Evolutionary conservation across 768 basidiomycete genomes (phyloP).

Genomic region (Tulasnella sp.): DNA sequence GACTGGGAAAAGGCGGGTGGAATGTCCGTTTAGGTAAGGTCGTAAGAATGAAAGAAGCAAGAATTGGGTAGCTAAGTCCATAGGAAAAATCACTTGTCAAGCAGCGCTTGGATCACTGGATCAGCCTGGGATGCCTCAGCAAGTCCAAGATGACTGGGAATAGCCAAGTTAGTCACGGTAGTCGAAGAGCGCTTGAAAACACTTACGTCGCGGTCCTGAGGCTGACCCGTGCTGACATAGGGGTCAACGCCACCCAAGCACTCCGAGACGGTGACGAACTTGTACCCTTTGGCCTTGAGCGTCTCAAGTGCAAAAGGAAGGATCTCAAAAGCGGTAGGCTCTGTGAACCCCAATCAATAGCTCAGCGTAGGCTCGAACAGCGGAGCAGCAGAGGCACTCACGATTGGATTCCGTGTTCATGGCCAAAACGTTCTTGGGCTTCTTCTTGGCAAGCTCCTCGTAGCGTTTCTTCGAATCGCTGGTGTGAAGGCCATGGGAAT

Average conservation of each 20-base stretch:
- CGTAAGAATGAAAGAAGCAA: too few species aligned
- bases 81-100: too few species aligned
- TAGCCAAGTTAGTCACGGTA: not conserved
- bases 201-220: not conserved
- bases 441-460: not conserved
- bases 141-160: not conserved
- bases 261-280: not conserved
- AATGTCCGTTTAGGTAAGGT: too few species aligned
- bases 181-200: not conserved
- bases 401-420: constrained; percentile 2
- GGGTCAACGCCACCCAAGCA: not conserved
- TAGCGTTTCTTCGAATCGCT: not conserved
- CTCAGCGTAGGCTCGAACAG: too few species aligned
- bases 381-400: too few species aligned
- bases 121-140: too few species aligned
- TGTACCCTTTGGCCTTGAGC: constrained; percentile 3
- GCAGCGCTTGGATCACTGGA: too few species aligned
- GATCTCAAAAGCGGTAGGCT: not conserved
- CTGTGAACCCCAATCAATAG: too few species aligned
- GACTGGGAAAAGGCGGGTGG: too few species aligned
- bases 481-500: not conserved
- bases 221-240: not conserved
- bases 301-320: not conserved
- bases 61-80: too few species aligned
- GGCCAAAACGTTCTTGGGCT: not conserved